Conservation (phyloP, 1,284 basidiomycete genomes). For the Melampsora americana region DNA sequence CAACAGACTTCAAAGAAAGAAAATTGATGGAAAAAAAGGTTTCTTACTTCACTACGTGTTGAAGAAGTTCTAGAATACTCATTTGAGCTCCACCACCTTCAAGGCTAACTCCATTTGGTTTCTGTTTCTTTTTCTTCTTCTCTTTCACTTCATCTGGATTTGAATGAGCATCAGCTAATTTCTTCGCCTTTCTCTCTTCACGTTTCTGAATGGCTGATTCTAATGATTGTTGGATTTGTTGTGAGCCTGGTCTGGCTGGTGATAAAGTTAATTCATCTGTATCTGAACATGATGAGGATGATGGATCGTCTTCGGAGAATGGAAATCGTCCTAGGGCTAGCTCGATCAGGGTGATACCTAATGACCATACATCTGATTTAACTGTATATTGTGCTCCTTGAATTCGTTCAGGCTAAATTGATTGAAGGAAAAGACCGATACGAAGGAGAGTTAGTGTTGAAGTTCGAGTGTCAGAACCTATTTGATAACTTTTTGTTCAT, state of each 20-base stretch:
- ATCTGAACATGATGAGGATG: slow-evolving; percentile 49
- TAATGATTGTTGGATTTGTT: slow-evolving; percentile 34
- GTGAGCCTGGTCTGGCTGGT: slow-evolving; percentile 56
- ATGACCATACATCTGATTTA: slow-evolving; percentile 96
- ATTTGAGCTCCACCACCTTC: slow-evolving; percentile 89
- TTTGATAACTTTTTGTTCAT: too few species aligned
- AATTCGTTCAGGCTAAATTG: slow-evolving; percentile 84
- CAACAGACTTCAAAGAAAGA: too few species aligned
- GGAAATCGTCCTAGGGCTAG: slow-evolving; percentile 89
- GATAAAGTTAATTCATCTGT: slow-evolving; percentile 53
- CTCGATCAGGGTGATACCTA: slow-evolving; percentile 92
- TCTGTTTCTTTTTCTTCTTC: slow-evolving; percentile 50
- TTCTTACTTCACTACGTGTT: slow-evolving; percentile 85
- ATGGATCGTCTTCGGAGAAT: slow-evolving; percentile 60
- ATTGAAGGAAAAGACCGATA: not conserved
- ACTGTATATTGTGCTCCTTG: slow-evolving; percentile 96
- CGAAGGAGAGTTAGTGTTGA: too few species aligned
- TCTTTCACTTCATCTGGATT: slow-evolving; percentile 46
- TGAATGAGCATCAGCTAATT: slow-evolving; percentile 49
- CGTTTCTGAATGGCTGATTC: slow-evolving; percentile 44
- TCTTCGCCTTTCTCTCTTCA: slow-evolving; percentile 57
- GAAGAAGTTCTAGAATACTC: slow-evolving; percentile 92
- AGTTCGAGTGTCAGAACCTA: too few species aligned
- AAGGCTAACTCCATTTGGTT: slow-evolving; percentile 77
- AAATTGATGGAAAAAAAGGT: too few species aligned